phyloP scores from a whole-genome alignment of 2,329 filamentous ascomycete species.

The Alternaria gansuensis region DNA sequence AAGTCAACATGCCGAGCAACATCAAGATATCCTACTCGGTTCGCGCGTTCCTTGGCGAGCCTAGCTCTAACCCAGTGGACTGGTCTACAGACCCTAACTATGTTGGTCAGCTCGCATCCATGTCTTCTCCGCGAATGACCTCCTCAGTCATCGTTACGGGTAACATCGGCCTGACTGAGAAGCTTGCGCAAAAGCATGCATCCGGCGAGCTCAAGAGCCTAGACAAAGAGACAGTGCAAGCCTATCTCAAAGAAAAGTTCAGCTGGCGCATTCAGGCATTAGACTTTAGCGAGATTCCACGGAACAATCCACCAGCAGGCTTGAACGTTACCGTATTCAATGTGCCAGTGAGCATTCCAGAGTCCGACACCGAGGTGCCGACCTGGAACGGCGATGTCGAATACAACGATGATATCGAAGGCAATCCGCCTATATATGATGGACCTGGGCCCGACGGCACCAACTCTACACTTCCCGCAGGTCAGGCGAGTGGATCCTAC shows the following conservation, averaged over 20 bases:
- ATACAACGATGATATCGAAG: constrained; percentile 39
- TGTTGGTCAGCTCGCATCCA: constrained; percentile 53
- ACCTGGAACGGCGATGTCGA: constrained; percentile 34
- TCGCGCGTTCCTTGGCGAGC: constrained; percentile 44
- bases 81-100: constrained; percentile 54
- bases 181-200: constrained; percentile 40
- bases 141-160: constrained; percentile 53
- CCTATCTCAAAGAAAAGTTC: constrained; percentile 43
- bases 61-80: constrained; percentile 34
- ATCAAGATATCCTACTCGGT: constrained; percentile 47
- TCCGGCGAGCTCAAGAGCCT: constrained; percentile 40
- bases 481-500: constrained; percentile 22
- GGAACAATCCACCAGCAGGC: constrained; percentile 37
- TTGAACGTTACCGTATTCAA: constrained; percentile 44
- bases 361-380: constrained; percentile 39
- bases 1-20: constrained; percentile 46
- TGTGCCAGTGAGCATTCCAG: constrained; percentile 37
- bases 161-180: constrained; percentile 53
- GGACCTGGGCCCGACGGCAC: constrained; percentile 29
- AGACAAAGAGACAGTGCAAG: constrained; percentile 31
- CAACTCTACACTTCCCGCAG: constrained; percentile 25
- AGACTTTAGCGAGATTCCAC: constrained; percentile 43
- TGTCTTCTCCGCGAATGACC: constrained; percentile 51
- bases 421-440: constrained; percentile 37
- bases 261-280: constrained; percentile 46